Evolutionary conservation across 768 basidiomycete genomes (phyloP).

Genomic region (Lactarius hengduanensis): DNA sequence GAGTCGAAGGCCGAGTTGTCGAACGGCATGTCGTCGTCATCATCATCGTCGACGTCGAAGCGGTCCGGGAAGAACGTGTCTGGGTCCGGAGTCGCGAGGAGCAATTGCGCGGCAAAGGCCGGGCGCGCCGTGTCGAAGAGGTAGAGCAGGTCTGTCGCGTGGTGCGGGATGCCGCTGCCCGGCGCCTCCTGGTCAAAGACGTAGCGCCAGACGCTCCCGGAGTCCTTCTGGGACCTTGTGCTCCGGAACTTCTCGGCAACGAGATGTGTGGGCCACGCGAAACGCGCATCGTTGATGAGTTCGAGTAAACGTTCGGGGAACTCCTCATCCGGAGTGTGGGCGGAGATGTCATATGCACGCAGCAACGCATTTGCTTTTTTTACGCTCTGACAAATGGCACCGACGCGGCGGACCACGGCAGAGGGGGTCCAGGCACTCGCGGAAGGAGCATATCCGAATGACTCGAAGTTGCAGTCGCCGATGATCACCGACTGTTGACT

Average conservation of each 20-base stretch:
- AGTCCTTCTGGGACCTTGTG: constrained; percentile 18
- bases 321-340: constrained; percentile 62
- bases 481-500: constrained; percentile 68
- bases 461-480: constrained; percentile 67
- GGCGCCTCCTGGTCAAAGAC: constrained; percentile 83
- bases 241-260: constrained; percentile 40
- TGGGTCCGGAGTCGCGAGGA: constrained; percentile 31
- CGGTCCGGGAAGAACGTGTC: constrained; percentile 36
- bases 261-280: constrained; percentile 77
- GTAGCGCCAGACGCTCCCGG: constrained; percentile 70
- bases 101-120: constrained; percentile 30
- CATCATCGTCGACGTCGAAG: constrained; percentile 31
- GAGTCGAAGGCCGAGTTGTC: constrained; percentile 31
- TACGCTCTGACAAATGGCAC: constrained; percentile 72
- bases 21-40: constrained; percentile 40
- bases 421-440: constrained; percentile 62
- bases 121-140: constrained; percentile 74
- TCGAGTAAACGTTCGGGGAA: constrained; percentile 68
- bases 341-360: constrained; percentile 68
- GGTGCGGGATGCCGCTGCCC: constrained; percentile 59
- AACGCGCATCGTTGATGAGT: constrained; percentile 68
- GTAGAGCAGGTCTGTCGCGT: constrained; percentile 71
- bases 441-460: constrained; percentile 58
- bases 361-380: constrained; percentile 58
- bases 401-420: constrained; percentile 62